Evolutionary conservation across 83 land plant species (phyloP).

Genomic region (Diphasiastrum complanatum): DNA sequence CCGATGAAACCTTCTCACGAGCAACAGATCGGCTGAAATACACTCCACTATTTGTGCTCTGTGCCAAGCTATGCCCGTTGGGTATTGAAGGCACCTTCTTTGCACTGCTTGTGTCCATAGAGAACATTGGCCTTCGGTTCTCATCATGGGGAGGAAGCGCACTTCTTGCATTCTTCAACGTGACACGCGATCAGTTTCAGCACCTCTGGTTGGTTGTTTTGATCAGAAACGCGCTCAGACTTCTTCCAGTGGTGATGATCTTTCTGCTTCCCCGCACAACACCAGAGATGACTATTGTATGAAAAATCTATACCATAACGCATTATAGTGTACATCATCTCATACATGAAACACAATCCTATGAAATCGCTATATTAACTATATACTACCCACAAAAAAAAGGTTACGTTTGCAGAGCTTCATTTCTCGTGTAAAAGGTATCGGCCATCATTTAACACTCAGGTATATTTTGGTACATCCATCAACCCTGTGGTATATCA

Average conservation of each 20-base stretch:
- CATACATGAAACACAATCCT: too few relatives aligned
- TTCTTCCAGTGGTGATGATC: conserved; percentile 46
- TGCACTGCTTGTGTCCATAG: conserved; percentile 86
- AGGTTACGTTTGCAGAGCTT: too few relatives aligned
- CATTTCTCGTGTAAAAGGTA: too few relatives aligned
- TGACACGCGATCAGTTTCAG: conserved; percentile 50
- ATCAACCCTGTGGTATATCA: too few relatives aligned
- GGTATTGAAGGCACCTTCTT: conserved; percentile 95
- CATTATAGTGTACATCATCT: too few relatives aligned
- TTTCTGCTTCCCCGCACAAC: conserved; percentile 64
- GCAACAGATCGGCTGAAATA: conserved; percentile 58
- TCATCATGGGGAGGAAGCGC: conserved; percentile 70
- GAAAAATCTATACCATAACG: too few relatives aligned
- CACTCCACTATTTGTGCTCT: conserved; percentile 85
- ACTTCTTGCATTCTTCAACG: conserved; percentile 48
- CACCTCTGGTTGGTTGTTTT: conserved; percentile 68
- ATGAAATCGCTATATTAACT: too few relatives aligned
- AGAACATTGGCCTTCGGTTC: conserved; percentile 57
- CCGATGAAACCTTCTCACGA: conserved; percentile 46
- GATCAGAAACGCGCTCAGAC: conserved; percentile 50
- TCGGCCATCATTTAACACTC: too few relatives aligned
- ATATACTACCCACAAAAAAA: too few relatives aligned
- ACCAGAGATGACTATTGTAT: too few relatives aligned
- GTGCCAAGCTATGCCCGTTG: conserved; percentile 71
- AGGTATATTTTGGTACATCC: too few relatives aligned